These are phyloP conservation scores for Raffaelea arxii DNA, from an alignment of 2,329 filamentous ascomycete species.

Conservation along the genomic window DNA sequence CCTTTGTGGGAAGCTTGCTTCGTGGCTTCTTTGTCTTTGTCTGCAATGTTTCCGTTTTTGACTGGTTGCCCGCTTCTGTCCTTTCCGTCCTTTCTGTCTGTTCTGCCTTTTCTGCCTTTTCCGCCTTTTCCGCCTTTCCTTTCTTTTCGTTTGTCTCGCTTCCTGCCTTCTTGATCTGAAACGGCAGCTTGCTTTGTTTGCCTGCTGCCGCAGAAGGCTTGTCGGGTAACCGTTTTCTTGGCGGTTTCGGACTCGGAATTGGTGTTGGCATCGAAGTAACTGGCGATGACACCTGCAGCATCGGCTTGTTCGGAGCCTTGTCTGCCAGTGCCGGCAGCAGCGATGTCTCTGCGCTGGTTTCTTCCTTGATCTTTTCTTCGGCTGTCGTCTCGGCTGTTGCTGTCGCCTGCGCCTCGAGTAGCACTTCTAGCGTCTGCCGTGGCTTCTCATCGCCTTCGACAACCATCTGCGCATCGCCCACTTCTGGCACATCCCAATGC, in stretches of 20 bases:
- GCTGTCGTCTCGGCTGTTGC: not conserved
- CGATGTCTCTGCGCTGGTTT: too few species aligned
- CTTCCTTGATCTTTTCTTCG: too few species aligned
- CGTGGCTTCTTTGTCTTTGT: not conserved
- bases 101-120: not conserved
- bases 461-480: slow-evolving; percentile 31
- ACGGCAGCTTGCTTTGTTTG: slow-evolving; percentile 44
- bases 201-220: slow-evolving; percentile 20
- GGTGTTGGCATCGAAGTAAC: slow-evolving; percentile 45
- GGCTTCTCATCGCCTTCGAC: slow-evolving; percentile 30
- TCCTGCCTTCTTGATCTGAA: slow-evolving; percentile 21
- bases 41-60: not conserved
- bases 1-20: slow-evolving; percentile 1
- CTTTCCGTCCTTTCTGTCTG: too few species aligned
- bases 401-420: slow-evolving; percentile 13
- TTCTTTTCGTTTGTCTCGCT: not conserved
- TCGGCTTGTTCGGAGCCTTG: too few species aligned
- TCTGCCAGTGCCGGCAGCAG: too few species aligned
- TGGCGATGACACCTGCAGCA: slow-evolving; percentile 19
- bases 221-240: slow-evolving; percentile 25
- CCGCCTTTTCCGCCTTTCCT: slow-evolving; percentile 1
- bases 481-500: slow-evolving; percentile 47
- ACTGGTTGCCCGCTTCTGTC: too few species aligned
- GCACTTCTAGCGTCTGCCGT: slow-evolving; percentile 29
- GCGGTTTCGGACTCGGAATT: slow-evolving; percentile 42